Evolutionary conservation across 345 rosid species (phyloP), one percentile per base, ranked within the genome.

Genomic region (Eucalyptus coolabah): DNA sequence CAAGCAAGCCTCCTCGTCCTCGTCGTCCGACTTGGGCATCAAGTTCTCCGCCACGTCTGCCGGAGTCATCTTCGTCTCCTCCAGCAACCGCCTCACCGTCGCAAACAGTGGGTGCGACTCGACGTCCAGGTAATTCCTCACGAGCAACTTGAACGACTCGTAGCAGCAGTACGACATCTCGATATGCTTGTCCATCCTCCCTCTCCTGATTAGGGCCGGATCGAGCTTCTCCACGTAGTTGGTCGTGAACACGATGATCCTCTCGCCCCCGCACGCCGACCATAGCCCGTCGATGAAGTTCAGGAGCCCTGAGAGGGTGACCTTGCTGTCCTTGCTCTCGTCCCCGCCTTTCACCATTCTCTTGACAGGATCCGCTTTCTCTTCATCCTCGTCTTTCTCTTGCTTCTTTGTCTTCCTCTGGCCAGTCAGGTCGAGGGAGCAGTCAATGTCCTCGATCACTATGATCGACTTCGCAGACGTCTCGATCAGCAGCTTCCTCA

Each of bases 371-470:
- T 59, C n/a, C 30, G 65, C 65, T 59, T 59, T 59, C n/a, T 59
- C 65, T 59, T 59, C 65, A 26, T 59, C n/a, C 14, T 26, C 65
- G 65, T 59, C 65, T 24, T 59, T 10, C 65, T 59, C 65, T 59
- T 59, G 65, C 65, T 59, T 59, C 65, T 59, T 59, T 10, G n/a
- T 26, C 89, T 88, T 88, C 72, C 87, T 88, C 40, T 88, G 89
- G 21, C 87, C 77, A 11, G 77, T 88, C 18, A 88, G 51, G 72
- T 81, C 87, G 11, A 88, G 87, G 8, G 87, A 89, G 88, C 88
- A 89, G 80, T 89, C 90, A 5, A 89, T 89, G 49, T 89, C 90
- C 90, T 89, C 90, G 28, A 89, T 89, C 90, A 89, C 90, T 30
- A 89, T 60, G n/a, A 89, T 42, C 15, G 90, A 89, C 90, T 89